A percentile compares a stretch with the other conserved stretches of the same genome.
These are phyloP conservation scores for Vicia faba DNA, from an alignment of 306 rosid species.

Conservation along the genomic window DNA sequence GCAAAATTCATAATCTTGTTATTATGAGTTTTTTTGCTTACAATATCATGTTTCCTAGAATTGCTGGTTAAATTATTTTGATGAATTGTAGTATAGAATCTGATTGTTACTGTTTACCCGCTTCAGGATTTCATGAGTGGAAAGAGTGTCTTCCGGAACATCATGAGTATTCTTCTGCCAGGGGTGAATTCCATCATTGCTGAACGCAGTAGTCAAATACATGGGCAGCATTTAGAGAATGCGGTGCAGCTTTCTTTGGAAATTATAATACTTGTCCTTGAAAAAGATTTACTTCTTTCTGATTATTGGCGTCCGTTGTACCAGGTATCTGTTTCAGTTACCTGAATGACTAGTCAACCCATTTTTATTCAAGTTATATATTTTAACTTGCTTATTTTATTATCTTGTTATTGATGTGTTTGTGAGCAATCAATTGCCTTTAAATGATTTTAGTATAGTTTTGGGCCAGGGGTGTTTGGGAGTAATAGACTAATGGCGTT, in stretches of 20 bases:
- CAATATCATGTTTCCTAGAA: not conserved
- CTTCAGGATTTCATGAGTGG: slow-evolving; percentile 98
- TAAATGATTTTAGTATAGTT: slow-evolving; percentile 8
- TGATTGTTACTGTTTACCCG: slow-evolving; percentile 8
- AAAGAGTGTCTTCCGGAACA: slow-evolving; percentile 81
- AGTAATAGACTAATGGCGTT: not conserved
- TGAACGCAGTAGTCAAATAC: slow-evolving; percentile 75
- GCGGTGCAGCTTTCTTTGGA: slow-evolving; percentile 88
- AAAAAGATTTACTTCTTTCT: slow-evolving; percentile 82
- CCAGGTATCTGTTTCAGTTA: slow-evolving; percentile 60
- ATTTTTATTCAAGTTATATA: not conserved
- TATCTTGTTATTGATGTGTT: not conserved
- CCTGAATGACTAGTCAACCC: not conserved
- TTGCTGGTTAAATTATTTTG: slow-evolving; percentile 4
- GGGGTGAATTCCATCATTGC: slow-evolving; percentile 76
- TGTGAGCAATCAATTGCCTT: not conserved
- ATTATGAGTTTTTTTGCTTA: slow-evolving; percentile 18
- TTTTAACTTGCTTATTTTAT: slow-evolving; percentile 25
- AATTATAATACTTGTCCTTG: slow-evolving; percentile 77
- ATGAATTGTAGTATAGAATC: slow-evolving; percentile 3
- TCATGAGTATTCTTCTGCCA: slow-evolving; percentile 85
- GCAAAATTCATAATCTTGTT: slow-evolving; percentile 12
- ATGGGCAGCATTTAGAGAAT: slow-evolving; percentile 85
- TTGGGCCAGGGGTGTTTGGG: not conserved
- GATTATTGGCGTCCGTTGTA: slow-evolving; percentile 94